phyloP scores from a whole-genome alignment of 192 early-diverging fungal genomes.

The Radiomyces spectabilis region DNA sequence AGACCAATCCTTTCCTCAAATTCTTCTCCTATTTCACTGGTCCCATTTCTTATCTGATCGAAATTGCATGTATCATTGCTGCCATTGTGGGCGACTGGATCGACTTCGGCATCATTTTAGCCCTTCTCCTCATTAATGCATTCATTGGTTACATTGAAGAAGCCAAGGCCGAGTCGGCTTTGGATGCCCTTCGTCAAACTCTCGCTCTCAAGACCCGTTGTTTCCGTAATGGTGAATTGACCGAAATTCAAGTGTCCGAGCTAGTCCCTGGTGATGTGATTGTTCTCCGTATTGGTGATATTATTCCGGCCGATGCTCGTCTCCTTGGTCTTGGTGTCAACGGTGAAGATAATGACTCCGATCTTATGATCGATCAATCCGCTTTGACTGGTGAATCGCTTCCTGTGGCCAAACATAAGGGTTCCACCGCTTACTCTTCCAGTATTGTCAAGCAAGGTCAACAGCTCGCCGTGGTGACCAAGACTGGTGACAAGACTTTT shows the following conservation, averaged over 20 bases:
- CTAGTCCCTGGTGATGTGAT: conserved; percentile 91
- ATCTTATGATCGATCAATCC: conserved; percentile 87
- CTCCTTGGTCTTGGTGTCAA: conserved; percentile 70
- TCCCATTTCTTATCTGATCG: conserved; percentile 86
- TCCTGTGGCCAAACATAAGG: conserved; percentile 78
- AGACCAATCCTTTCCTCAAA: conserved; percentile 78
- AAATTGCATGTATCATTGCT: conserved; percentile 79
- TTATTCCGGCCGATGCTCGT: conserved; percentile 87
- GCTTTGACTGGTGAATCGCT: conserved; percentile 93
- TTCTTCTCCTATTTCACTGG: conserved; percentile 85
- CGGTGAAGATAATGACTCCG: conserved; percentile 69
- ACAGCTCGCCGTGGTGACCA: conserved; percentile 85
- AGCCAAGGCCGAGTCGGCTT: conserved; percentile 80
- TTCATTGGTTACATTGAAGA: conserved; percentile 88
- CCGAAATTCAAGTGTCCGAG: conserved; percentile 63
- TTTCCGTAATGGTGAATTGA: conserved; percentile 65
- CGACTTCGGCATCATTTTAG: conserved; percentile 76
- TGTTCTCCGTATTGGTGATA: conserved; percentile 88
- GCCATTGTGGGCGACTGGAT: conserved; percentile 63
- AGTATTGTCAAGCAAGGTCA: conserved; percentile 94
- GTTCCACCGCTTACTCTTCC: conserved; percentile 82
- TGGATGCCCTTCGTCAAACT: conserved; percentile 89
- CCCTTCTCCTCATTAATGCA: conserved; percentile 73
- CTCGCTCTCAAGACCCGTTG: conserved; percentile 75
- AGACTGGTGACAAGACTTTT: conserved; percentile 91